Conservation (phyloP, 2,329 filamentous ascomycete species). For the Colletotrichum sp. region DNA sequence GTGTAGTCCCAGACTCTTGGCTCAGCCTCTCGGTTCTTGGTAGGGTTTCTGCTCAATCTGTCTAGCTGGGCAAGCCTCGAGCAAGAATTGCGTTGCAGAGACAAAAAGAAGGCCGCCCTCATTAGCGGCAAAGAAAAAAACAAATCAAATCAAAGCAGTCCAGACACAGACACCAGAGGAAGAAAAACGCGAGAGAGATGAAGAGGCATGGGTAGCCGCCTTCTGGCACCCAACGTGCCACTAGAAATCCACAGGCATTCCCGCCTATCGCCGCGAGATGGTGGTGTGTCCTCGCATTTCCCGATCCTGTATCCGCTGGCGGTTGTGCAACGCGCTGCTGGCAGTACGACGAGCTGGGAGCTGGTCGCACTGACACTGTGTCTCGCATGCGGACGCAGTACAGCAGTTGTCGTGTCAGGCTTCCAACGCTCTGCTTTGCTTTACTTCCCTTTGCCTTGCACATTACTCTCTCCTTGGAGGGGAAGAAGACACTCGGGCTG, state of each 20-base stretch:
- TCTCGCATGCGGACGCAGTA: conserved; percentile 40
- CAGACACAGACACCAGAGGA: background rate
- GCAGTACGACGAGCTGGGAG: conserved; percentile 45
- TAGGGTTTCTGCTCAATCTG: background rate
- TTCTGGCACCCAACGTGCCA: conserved; percentile 38
- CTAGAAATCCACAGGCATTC: conserved; percentile 34
- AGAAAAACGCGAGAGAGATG: background rate
- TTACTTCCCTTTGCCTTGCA: conserved; percentile 22
- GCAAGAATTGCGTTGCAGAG: background rate
- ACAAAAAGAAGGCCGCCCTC: background rate
- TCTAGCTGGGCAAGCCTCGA: background rate
- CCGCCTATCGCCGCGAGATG: conserved; percentile 37
- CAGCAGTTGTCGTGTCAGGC: conserved; percentile 38
- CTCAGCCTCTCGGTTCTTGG: background rate
- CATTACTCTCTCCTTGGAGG: conserved; percentile 1
- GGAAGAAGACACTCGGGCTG: conserved; percentile 21
- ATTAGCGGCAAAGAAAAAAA: background rate
- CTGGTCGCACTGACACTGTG: conserved; percentile 30
- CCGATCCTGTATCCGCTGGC: conserved; percentile 44
- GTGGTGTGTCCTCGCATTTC: conserved; percentile 36
- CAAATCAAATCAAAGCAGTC: background rate
- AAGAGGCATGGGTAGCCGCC: conserved; percentile 37
- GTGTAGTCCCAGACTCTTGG: background rate
- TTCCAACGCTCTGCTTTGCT: conserved; percentile 27
- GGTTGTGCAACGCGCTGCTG: conserved; percentile 49